Base-by-base conservation (phyloP, 202 grass and related monocot genomes). In the Dendrocalamus latiflorus region DNA sequence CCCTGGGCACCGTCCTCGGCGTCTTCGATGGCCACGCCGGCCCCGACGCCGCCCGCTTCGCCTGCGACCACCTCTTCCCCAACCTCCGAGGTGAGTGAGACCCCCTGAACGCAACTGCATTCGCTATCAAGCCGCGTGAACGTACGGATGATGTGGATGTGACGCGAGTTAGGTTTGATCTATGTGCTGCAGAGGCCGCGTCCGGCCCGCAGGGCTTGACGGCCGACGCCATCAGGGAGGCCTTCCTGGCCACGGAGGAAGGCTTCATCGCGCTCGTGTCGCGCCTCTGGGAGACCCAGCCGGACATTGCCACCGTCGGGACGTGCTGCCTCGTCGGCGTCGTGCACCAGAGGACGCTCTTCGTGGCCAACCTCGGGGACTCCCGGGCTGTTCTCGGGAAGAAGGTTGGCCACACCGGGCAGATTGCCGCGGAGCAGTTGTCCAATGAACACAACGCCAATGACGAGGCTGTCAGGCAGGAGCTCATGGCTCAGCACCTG, bases 401-500 rank as follows among this genome's bases (percentile, higher is more conserved):
- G 83, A 95, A 89, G 83, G 85, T 87, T 13, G 87, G 85, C 1
- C 85, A 83, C 79, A 55, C 86, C 0, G 87, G 86, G 0, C 90
- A 89, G 83, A 80, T 98, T 71, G 65, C 86, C 20, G 96, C 96
- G 1, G 85, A 95, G 81, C 87, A 93, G 49, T 63, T 98, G 70
- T 95, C 80, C 17, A 87, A 49, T 69, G 96, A 95, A 65, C 96
- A 98, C 81, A 98, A 98, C 81, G 96, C 96, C 82, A 93, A 72
- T 70, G n/a, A 90, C 55, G 93, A 92, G 83, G 85, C 56, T 16
- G 83, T 95, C 16, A 93, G 93, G 85, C 79, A 90, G 74, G 96
- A 95, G 85, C 88, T 98, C n/a, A n/a, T n/a, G n/a, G n/a, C n/a
- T n/a, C n/a, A n/a, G n/a, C n/a, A n/a, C n/a, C n/a, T n/a, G n/a